Base-by-base conservation (phyloP, 2,329 filamentous ascomycete genomes). In the Cytospora chrysosperma region DNA sequence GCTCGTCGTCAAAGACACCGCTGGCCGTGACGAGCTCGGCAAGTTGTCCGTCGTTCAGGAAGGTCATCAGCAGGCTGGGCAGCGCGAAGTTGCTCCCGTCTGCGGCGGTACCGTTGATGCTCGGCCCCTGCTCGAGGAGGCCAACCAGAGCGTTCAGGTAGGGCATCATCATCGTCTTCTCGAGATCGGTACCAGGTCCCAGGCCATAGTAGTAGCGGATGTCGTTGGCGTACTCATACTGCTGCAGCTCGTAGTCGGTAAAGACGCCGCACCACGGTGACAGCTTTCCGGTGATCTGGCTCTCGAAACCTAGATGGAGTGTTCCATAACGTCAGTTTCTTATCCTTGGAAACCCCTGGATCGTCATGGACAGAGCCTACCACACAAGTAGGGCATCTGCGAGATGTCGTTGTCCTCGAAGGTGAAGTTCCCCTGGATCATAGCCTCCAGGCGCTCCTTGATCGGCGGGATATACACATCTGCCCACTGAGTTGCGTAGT, bases 151-250 rank as follows among this genome's bases (percentile, higher is more conserved):
- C 75, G 24, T 83, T 78, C 2, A 90, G 75, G 63, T 85, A 84
- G 0, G 87, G 86, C 13, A 85, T 78, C 85, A 89, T 85, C 76
- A 87, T 82, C 62, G 81, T 82, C 40, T 79, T 77, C 9, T 84
- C 78, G 24, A 86, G 76, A 37, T 79, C 75, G 2, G 80, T 79
- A 1, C 84, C 86, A 0, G 85, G 83, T 0, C 88, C 87, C 1
- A 81, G 78, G 13, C 85, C 85, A 69, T 90, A 89, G 75, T 85
- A 89, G 73, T 91, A 91, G 32, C 86, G 82, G 47, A 91, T 74
- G 69, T 90, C 88, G 67, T 90, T 86, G 1, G 81, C 79, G 71
- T 90, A 91, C 69, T 90, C 86, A 67, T 90, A 90, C 68, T 83
- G 75, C 32, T 81, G 76, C 61, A 88, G 78, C 72, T 91, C 88